Conservation (phyloP, 306 rosid genomes). For the Dalbergia oliveri region DNA sequence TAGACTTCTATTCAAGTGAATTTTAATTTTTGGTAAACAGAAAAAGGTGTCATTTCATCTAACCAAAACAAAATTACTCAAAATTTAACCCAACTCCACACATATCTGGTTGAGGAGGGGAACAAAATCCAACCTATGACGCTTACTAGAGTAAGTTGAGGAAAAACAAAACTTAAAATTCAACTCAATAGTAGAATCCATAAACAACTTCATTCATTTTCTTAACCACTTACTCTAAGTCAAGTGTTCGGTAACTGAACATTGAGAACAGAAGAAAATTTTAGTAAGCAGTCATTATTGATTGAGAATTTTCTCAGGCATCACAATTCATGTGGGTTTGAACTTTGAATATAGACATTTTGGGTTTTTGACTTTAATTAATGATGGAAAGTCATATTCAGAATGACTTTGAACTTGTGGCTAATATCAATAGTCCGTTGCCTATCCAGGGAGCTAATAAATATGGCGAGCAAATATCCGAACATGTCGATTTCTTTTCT, state of each 20-base stretch:
- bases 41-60: too few relatives aligned
- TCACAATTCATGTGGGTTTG: not conserved
- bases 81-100: too few relatives aligned
- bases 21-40: too few relatives aligned
- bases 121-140: too few relatives aligned
- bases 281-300: not conserved
- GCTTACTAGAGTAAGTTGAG: too few relatives aligned
- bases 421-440: not conserved
- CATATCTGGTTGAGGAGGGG: too few relatives aligned
- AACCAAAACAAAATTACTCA: too few relatives aligned
- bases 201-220: not conserved
- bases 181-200: not conserved
- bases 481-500: not conserved
- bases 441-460: not conserved
- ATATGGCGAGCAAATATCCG: not conserved
- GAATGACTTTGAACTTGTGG: not conserved
- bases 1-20: too few relatives aligned
- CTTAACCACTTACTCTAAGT: not conserved
- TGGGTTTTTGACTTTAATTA: not conserved
- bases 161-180: too few relatives aligned
- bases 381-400: not conserved
- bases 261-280: not conserved
- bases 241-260: not conserved
- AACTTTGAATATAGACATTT: not conserved
- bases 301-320: not conserved